Conservation (phyloP, 306 rosid species). For the Cicer chorassanicum region DNA sequence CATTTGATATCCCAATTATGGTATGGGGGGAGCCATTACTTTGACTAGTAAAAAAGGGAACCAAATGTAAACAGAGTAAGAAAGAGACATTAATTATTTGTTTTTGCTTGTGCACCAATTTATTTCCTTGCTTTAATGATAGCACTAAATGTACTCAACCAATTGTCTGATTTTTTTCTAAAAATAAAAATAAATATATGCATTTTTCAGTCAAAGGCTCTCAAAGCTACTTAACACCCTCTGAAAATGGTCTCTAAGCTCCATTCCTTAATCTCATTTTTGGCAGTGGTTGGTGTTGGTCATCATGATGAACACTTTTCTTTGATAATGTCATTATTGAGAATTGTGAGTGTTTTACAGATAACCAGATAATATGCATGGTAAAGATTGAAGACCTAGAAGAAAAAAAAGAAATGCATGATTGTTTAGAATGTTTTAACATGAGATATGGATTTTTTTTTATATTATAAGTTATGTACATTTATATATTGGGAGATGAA, state of each 20-base stretch:
- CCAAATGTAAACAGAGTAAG: slow-evolving; percentile 44
- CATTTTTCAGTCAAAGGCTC: slow-evolving; percentile 39
- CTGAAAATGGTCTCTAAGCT: slow-evolving; percentile 9
- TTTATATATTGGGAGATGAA: no score
- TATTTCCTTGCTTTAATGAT: slow-evolving; percentile 49
- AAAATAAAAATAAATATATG: not conserved
- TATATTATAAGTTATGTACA: not conserved
- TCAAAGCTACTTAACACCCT: slow-evolving; percentile 46
- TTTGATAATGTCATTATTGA: slow-evolving; percentile 49
- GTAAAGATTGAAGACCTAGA: slow-evolving; percentile 3
- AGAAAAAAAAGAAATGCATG: not conserved
- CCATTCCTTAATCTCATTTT: not conserved
- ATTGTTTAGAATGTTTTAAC: slow-evolving; percentile 30
- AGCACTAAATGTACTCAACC: slow-evolving; percentile 39
- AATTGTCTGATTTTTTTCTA: slow-evolving; percentile 21
- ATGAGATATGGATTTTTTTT: not conserved
- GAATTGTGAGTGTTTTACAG: slow-evolving; percentile 47
- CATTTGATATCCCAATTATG: slow-evolving; percentile 50
- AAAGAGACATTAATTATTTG: slow-evolving; percentile 40
- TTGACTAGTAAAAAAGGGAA: slow-evolving; percentile 48
- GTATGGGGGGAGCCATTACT: slow-evolving; percentile 42
- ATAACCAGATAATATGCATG: slow-evolving; percentile 35
- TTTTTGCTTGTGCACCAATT: slow-evolving; percentile 57
- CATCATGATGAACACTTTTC: slow-evolving; percentile 46
- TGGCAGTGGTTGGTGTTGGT: slow-evolving; percentile 45